Evolutionary conservation across 2,329 filamentous ascomycete species (phyloP).

Genomic region (Cladophialophora immunda): DNA sequence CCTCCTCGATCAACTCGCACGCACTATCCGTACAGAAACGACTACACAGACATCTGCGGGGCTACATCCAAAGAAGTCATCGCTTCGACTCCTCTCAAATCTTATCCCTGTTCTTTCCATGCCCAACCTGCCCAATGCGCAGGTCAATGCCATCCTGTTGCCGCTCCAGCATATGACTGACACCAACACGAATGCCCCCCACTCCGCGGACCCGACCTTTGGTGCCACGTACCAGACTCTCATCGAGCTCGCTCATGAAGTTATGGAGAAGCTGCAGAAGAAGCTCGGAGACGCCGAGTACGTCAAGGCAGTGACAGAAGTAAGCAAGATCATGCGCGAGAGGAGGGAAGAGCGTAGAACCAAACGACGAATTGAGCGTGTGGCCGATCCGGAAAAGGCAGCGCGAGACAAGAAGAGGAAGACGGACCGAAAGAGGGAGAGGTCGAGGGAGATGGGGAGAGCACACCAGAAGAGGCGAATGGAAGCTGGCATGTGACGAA

Average conservation of each 20-base stretch:
- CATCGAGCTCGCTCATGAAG: slow-evolving; percentile 74
- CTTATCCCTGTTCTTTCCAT: slow-evolving; percentile 70
- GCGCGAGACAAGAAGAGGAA: slow-evolving; percentile 82
- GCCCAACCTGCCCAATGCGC: slow-evolving; percentile 64
- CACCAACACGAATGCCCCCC: slow-evolving; percentile 52
- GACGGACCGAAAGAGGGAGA: slow-evolving; percentile 83
- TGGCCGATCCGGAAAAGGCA: slow-evolving; percentile 80
- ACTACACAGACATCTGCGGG: slow-evolving; percentile 67
- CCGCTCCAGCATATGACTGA: slow-evolving; percentile 87
- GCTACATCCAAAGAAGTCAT: slow-evolving; percentile 77
- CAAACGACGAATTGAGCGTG: slow-evolving; percentile 90
- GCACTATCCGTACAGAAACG: slow-evolving; percentile 79
- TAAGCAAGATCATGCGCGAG: slow-evolving; percentile 75
- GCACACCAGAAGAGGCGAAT: slow-evolving; percentile 66
- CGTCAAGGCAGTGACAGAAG: slow-evolving; percentile 74
- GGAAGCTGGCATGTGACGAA: slow-evolving; percentile 48
- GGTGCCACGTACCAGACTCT: slow-evolving; percentile 74
- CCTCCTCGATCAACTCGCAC: slow-evolving; percentile 79
- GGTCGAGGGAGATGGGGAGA: slow-evolving; percentile 78
- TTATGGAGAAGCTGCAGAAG: slow-evolving; percentile 84
- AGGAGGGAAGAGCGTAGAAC: slow-evolving; percentile 76
- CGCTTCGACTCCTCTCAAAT: slow-evolving; percentile 76
- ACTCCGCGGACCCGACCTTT: slow-evolving; percentile 75
- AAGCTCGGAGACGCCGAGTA: slow-evolving; percentile 84
- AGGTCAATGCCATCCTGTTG: slow-evolving; percentile 70